A percentile compares a stretch with the other conserved stretches of the same genome.
Conservation (phyloP, 2,329 filamentous ascomycete genomes). For the Metarhizium robertsii region DNA sequence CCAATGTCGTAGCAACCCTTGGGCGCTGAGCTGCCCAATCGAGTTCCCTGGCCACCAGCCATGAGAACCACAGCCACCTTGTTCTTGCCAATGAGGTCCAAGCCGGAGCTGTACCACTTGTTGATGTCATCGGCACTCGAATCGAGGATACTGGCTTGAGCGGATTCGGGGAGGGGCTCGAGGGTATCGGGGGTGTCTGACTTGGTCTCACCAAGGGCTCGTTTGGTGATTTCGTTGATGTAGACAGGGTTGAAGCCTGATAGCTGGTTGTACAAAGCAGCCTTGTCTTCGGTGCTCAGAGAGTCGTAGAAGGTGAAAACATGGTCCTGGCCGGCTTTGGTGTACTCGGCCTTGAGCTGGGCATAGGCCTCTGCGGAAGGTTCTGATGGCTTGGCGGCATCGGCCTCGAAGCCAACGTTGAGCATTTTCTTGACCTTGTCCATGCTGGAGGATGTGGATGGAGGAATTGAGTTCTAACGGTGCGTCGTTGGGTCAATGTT, state of each 20-base stretch:
- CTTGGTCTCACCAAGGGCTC: slow-evolving; percentile 69
- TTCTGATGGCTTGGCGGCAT: slow-evolving; percentile 28
- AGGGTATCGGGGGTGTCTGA: slow-evolving; percentile 49
- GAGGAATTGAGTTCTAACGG: too few relatives aligned
- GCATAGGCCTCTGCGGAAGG: slow-evolving; percentile 58
- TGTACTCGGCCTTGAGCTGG: slow-evolving; percentile 62
- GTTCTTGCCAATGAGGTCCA: slow-evolving; percentile 71
- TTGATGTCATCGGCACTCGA: slow-evolving; percentile 69
- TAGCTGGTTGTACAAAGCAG: slow-evolving; percentile 71
- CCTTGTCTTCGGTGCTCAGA: slow-evolving; percentile 64
- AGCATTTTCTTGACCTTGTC: slow-evolving; percentile 34
- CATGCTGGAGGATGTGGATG: slow-evolving; percentile 21
- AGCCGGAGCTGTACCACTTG: slow-evolving; percentile 73
- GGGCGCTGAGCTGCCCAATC: slow-evolving; percentile 85
- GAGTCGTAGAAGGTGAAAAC: slow-evolving; percentile 77
- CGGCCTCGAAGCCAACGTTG: slow-evolving; percentile 24
- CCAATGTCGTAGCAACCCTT: slow-evolving; percentile 98
- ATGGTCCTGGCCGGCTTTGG: slow-evolving; percentile 69
- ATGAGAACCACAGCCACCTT: slow-evolving; percentile 84
- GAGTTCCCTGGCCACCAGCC: slow-evolving; percentile 93
- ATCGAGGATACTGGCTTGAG: slow-evolving; percentile 85
- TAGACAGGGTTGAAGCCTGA: slow-evolving; percentile 70
- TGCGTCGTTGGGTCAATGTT: too few relatives aligned
- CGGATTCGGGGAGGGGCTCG: slow-evolving; percentile 80
- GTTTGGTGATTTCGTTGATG: slow-evolving; percentile 81